Evolutionary conservation across 1,139 yeast species (phyloP), one percentile per base, ranked within the genome.

Genomic region (Diutina rugosa): DNA sequence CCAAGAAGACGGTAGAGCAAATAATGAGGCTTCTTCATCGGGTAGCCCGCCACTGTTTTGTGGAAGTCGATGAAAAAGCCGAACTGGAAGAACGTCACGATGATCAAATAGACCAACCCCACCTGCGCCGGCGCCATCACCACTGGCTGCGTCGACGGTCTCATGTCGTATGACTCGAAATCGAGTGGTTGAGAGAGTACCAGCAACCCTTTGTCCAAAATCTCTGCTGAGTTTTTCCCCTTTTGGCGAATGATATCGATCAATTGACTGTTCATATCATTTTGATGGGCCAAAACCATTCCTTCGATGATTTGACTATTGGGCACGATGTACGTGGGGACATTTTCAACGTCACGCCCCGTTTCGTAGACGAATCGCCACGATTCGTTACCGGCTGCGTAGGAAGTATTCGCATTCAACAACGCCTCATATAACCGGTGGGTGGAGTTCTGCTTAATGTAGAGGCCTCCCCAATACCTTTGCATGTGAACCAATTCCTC

Each of bases 21-120:
- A 63, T 75, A 77, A 51, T 80, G 80, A 51, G 63, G 56, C 12
- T 60, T 60, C 55, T 72, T 64, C 46, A 77, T 73, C 56, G 72
- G 75, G 58, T 84, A 60, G 56, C 61, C 60, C 2, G 67, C 56
- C 72, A 85, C 74, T 41, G 72, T 66, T 59, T 68, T 69, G 65
- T 86, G 87, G 81, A 74, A 0, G 76, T 47, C 61, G 76, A 78
- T 5, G 65, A 84, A 83, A 65, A 85, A 76, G 59, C 80, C 78
- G 63, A 69, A 70, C 55, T 70, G 72, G 68, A 75, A 70, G 59
- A 76, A 72, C n/a, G 95, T 82, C 57, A 87, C 69, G 67, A 89
- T 83, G 61, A 89, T 79, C 66, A 85, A 74, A 68, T 82, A 88
- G 67, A 89, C 85, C 58, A 86, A 74, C 55, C 96, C 96, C 61